These are phyloP conservation scores for Crithidia brevicula DNA, from an alignment of 208 protist species.

Conservation along the genomic window DNA sequence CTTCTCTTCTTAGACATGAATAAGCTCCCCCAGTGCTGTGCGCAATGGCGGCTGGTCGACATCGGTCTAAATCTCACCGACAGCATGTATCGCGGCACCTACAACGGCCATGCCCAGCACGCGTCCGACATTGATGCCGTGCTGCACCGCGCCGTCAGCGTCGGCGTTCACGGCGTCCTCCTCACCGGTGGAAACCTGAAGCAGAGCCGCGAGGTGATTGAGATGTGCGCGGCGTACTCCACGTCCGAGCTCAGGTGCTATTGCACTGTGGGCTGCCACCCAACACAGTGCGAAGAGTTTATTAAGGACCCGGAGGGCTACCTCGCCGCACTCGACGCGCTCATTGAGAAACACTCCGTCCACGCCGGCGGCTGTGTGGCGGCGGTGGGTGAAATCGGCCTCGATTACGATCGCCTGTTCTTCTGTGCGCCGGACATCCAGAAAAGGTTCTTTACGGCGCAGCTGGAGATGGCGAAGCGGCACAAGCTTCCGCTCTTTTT, in stretches of 20 bases:
- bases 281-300: slow-evolving; percentile 87
- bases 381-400: slow-evolving; percentile 83
- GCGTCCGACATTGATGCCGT: slow-evolving; percentile 60
- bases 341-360: slow-evolving; percentile 62
- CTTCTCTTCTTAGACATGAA: slow-evolving; percentile 2
- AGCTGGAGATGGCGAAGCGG: slow-evolving; percentile 86
- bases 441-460: slow-evolving; percentile 71
- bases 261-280: slow-evolving; percentile 90
- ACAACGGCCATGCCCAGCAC: slow-evolving; percentile 64
- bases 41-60: slow-evolving; percentile 69
- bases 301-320: slow-evolving; percentile 57
- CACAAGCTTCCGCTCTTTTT: slow-evolving; percentile 93
- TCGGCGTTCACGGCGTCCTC: slow-evolving; percentile 73
- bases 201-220: slow-evolving; percentile 64
- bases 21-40: slow-evolving; percentile 11
- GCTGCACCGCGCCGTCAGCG: slow-evolving; percentile 48
- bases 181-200: slow-evolving; percentile 69
- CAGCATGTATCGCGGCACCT: slow-evolving; percentile 78
- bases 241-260: slow-evolving; percentile 42
- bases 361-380: slow-evolving; percentile 72
- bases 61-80: slow-evolving; percentile 91
- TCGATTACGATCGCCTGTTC: slow-evolving; percentile 95
- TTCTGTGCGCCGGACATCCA: slow-evolving; percentile 93
- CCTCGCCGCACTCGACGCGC: slow-evolving; percentile 44
- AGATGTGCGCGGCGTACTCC: slow-evolving; percentile 60